phyloP scores from a whole-genome alignment of 805 yeast species.

The Kluyveromyces starmeri region DNA sequence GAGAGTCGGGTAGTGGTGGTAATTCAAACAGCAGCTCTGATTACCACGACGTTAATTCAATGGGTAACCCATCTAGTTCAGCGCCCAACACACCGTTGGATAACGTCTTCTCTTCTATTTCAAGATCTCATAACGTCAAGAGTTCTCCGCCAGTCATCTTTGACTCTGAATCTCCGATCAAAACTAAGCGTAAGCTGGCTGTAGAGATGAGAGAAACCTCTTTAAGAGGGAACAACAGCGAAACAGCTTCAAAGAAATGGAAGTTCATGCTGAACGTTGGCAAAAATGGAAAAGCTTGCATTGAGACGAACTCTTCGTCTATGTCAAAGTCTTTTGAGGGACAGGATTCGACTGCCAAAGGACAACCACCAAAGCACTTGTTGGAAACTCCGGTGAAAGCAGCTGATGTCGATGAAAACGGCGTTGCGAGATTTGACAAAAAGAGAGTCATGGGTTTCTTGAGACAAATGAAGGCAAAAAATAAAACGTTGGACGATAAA shows the following conservation, averaged over 20 bases:
- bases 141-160: constrained; percentile 12
- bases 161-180: constrained; percentile 4
- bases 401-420: constrained; percentile 6
- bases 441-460: constrained; percentile 21
- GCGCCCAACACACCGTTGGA: constrained; percentile 17
- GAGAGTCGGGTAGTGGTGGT: constrained; percentile 3
- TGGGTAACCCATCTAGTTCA: constrained; percentile 3
- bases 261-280: constrained; percentile 25
- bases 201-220: constrained; percentile 1
- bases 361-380: constrained; percentile 4
- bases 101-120: constrained; percentile 15
- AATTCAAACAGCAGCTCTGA: not conserved
- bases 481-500: constrained; percentile 5
- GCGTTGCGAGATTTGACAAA: constrained; percentile 16
- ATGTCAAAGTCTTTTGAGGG: not conserved
- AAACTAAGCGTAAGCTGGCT: constrained; percentile 2
- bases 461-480: constrained; percentile 22
- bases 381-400: constrained; percentile 1
- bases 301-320: constrained; percentile 11
- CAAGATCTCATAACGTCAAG: constrained; percentile 9
- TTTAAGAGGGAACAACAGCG: not conserved
- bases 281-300: constrained; percentile 28
- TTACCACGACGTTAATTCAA: not conserved
- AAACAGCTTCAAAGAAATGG: constrained; percentile 6
- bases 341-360: not conserved